A percentile compares a stretch with the other conserved stretches of the same genome.
Evolutionary conservation across 495 filamentous ascomycete species (phyloP).

Genomic region (Aspergillus wentii): DNA sequence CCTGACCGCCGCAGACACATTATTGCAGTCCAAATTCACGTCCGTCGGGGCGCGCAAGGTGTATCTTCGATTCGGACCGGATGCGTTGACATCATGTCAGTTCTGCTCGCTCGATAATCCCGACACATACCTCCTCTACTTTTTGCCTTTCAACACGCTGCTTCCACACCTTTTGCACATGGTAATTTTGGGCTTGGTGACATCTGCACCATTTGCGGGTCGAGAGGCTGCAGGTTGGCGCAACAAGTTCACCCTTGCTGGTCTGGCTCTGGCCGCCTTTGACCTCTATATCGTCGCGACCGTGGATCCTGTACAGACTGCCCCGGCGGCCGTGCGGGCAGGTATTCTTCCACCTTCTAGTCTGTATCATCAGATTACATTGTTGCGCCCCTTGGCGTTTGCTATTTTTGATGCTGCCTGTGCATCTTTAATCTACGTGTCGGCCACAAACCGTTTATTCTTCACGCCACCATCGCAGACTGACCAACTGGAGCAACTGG

Average conservation of each 20-base stretch:
- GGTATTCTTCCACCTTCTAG: conserved; percentile 30
- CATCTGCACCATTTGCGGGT: conserved; percentile 51
- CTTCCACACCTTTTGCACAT: conserved; percentile 77
- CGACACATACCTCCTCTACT: conserved; percentile 72
- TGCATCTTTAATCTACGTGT: conserved; percentile 61
- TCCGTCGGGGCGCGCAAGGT: conserved; percentile 68
- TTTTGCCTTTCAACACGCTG: conserved; percentile 62
- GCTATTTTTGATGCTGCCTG: conserved; percentile 56
- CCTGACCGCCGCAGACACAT: conserved; percentile 57
- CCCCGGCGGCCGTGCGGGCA: conserved; percentile 28
- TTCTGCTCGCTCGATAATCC: conserved; percentile 78
- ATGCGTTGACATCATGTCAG: conserved; percentile 63
- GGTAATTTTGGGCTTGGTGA: conserved; percentile 58
- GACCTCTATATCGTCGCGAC: conserved; percentile 60
- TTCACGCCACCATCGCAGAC: conserved; percentile 44
- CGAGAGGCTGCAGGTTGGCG: conserved; percentile 63
- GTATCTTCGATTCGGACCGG: conserved; percentile 78
- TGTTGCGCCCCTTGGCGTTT: conserved; percentile 55
- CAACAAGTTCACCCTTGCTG: conserved; percentile 58
- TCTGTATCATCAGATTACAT: conserved; percentile 63
- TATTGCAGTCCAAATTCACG: conserved; percentile 61
- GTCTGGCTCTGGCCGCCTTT: conserved; percentile 49
- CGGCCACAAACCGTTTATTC: conserved; percentile 69
- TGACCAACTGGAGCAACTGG: conserved; percentile 36
- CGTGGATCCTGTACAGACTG: conserved; percentile 58